Base-by-base conservation (phyloP, 2,329 filamentous ascomycete genomes). In the Keithomyces neogunnii region DNA sequence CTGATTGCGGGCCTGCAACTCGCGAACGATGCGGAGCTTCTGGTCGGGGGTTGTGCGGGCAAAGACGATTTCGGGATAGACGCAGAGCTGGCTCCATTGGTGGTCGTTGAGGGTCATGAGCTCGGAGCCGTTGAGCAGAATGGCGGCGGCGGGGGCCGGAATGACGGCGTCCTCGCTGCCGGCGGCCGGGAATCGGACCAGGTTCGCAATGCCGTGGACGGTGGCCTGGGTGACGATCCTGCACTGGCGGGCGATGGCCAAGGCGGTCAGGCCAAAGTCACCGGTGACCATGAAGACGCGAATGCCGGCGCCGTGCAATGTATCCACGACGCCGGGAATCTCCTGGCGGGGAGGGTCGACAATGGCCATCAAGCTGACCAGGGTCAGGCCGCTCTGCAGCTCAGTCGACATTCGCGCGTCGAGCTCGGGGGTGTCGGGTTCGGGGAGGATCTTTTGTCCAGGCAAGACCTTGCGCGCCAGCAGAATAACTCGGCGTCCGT, bases 251-350 rank as follows among this genome's bases (percentile, higher is more conserved):
- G 86, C 85, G 55, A 91, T 89, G 1, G 86, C 84, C 55, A 82
- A 75, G 0, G 87, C 86, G 0, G 87, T 91, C 13, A 89, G 74
- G 30, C 84, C 83, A 62, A 87, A 89, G 61, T 91, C 87, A 8
- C 87, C 86, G 1, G 87, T 91, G 0, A 90, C 77, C 86, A 91
- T 91, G 65, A 87, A 85, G 32, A 89, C 82, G n/a, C 83, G 74
- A 50, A 91, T 85, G 1, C 85, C 84, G 3, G 88, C 87, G 1
- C 78, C 73, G 10, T 85, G 78, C 13, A 89, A 72, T 0, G 78
- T 86, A n/a, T 72, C 69, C 40, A 89, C 80, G 0, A 85, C 81
- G 2, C 76, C 77, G 0, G 78, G 81, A 4, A 88, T 88, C 62
- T 91, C 88, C 0, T 82, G 77, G 0, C 88, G 82, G 50, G 88